Percentiles rank a stretch among this genome's conserved stretches.
These are phyloP conservation scores for Cladophialophora bantiana DNA, from an alignment of 2,329 filamentous ascomycete genomes.

Conservation along the genomic window DNA sequence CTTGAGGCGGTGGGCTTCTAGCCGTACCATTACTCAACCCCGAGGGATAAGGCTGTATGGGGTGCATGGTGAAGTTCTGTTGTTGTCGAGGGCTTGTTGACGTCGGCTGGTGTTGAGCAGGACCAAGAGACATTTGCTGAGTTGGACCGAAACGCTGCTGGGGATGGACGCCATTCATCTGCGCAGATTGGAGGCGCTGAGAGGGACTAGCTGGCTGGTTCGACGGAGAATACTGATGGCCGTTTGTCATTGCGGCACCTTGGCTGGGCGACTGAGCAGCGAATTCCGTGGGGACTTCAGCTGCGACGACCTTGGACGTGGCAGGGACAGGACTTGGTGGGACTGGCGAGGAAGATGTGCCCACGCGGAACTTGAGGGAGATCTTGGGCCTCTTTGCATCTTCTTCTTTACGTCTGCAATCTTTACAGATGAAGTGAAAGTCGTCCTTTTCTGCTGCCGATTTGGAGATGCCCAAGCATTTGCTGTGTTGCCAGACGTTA, in stretches of 20 bases:
- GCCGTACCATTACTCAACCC: slow-evolving; percentile 43
- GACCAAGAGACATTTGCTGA: slow-evolving; percentile 15
- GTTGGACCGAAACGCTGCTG: slow-evolving; percentile 36
- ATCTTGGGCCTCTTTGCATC: slow-evolving; percentile 68
- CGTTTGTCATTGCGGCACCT: slow-evolving; percentile 33
- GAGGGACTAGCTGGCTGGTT: slow-evolving; percentile 18
- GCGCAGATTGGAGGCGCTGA: slow-evolving; percentile 10
- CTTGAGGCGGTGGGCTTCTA: slow-evolving; percentile 38
- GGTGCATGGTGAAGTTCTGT: slow-evolving; percentile 29
- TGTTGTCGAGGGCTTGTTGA: slow-evolving; percentile 3
- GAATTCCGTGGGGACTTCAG: slow-evolving; percentile 27
- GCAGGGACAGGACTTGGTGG: slow-evolving; percentile 33
- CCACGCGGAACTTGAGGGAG: slow-evolving; percentile 65
- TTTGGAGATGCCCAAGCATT: slow-evolving; percentile 81
- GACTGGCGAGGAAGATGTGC: slow-evolving; percentile 42
- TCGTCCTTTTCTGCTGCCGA: slow-evolving; percentile 81
- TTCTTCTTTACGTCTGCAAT: slow-evolving; percentile 74
- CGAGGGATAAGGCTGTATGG: slow-evolving; percentile 44
- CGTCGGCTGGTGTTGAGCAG: not conserved
- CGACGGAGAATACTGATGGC: slow-evolving; percentile 37
- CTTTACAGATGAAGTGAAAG: slow-evolving; percentile 84
- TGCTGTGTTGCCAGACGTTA: slow-evolving; percentile 96
- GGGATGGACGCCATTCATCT: slow-evolving; percentile 37
- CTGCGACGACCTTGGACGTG: slow-evolving; percentile 24
- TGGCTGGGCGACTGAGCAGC: slow-evolving; percentile 15